These are phyloP conservation scores for Pinus albicaulis DNA, from an alignment of 75 land plant genomes.

Conservation along the genomic window DNA sequence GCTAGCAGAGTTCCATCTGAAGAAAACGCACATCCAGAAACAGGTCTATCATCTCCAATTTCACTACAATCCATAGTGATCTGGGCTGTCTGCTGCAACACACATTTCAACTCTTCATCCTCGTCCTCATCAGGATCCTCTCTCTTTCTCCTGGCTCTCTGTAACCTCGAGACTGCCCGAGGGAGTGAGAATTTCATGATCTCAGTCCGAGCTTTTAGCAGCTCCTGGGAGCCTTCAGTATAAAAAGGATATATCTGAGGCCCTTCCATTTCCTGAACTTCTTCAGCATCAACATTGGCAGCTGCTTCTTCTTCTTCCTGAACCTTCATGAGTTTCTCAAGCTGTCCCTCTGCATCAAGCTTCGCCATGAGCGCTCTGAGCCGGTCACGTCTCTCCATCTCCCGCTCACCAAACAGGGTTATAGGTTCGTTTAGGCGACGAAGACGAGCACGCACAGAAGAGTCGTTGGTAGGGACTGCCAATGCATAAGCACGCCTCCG, in stretches of 20 bases:
- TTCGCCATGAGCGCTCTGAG: constrained; percentile 78
- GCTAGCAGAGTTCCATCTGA: constrained; percentile 79
- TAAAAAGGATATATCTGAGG: constrained; percentile 63
- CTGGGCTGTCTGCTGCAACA: constrained; percentile 41
- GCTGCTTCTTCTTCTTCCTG: constrained; percentile 60
- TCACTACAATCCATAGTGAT: constrained; percentile 86
- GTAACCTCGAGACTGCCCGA: constrained; percentile 62
- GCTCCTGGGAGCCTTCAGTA: constrained; percentile 76
- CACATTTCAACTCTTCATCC: constrained; percentile 77
- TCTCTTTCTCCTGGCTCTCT: constrained; percentile 67
- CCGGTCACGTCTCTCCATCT: constrained; percentile 98
- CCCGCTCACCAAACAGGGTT: constrained; percentile 95
- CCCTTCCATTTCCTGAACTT: constrained; percentile 37
- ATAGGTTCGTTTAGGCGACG: constrained; percentile 88
- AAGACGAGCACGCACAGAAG: constrained; percentile 80
- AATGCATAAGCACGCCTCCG: constrained; percentile 83
- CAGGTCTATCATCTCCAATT: constrained; percentile 94
- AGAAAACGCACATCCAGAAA: constrained; percentile 91
- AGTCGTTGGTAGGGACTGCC: constrained; percentile 96
- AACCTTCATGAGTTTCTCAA: constrained; percentile 74
- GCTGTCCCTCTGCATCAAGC: constrained; percentile 85
- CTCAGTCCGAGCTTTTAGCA: constrained; percentile 63
- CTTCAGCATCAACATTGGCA: constrained; percentile 53
- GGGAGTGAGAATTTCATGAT: constrained; percentile 71
- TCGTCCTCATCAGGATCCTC: constrained; percentile 93